These are phyloP conservation scores for Phytophthora pinifolia DNA, from an alignment of 352 stramenopile genomes.

Conservation along the genomic window DNA sequence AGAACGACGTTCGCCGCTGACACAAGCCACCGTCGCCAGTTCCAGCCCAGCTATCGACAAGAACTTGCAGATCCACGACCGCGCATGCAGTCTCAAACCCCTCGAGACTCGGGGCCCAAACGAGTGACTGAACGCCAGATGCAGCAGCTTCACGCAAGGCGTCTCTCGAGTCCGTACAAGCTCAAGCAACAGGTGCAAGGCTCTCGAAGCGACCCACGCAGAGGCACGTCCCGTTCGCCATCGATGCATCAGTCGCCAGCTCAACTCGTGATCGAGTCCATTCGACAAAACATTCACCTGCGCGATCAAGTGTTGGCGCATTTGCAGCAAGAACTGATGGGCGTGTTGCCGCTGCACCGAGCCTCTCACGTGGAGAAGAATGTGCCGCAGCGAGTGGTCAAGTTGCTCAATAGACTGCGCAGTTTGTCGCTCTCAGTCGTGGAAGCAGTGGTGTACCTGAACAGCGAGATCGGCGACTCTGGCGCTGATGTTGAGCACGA, in stretches of 20 bases:
- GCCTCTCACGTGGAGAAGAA: constrained; percentile 22
- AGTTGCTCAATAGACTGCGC: constrained; percentile 60
- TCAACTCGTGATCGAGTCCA: constrained; percentile 46
- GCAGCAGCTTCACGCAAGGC: constrained; percentile 22
- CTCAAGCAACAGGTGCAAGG: constrained; percentile 63
- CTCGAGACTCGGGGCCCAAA: constrained; percentile 12
- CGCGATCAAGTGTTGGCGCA: constrained; percentile 48
- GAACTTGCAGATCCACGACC: constrained; percentile 9
- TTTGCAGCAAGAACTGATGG: constrained; percentile 42
- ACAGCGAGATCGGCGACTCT: constrained; percentile 26
- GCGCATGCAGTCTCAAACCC: constrained; percentile 6
- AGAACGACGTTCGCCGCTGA: constrained; percentile 4
- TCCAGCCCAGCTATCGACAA: constrained; percentile 18
- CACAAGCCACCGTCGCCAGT: constrained; percentile 2
- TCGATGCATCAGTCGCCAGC: constrained; percentile 13
- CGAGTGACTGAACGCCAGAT: constrained; percentile 13
- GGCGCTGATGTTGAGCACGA: constrained; percentile 19
- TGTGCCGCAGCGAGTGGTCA: constrained; percentile 40
- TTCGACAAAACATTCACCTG: constrained; percentile 49
- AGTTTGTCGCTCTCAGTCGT: constrained; percentile 60
- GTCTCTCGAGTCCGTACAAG: constrained; percentile 58
- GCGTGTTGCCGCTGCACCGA: constrained; percentile 20
- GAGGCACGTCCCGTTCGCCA: not conserved
- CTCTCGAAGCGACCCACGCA: constrained; percentile 25
- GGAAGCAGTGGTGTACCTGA: constrained; percentile 63